phyloP scores from a whole-genome alignment of 352 stramenopile genomes.

The Pythium pyrilobum region DNA sequence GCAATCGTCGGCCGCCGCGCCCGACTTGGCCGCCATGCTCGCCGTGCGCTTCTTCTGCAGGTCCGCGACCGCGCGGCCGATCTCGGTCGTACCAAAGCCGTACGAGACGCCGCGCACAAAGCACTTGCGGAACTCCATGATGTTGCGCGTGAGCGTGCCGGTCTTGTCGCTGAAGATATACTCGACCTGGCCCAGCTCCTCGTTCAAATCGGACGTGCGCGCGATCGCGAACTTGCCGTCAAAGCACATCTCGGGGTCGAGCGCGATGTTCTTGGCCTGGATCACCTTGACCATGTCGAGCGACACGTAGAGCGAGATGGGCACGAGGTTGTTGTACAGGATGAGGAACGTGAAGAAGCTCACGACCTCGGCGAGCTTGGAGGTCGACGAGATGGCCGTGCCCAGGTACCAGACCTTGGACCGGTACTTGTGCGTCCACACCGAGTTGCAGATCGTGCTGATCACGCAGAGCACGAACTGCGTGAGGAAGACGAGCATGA shows the following conservation, averaged over 20 bases:
- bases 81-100: constrained; percentile 77
- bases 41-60: constrained; percentile 27
- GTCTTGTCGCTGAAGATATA: constrained; percentile 99
- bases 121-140: constrained; percentile 96
- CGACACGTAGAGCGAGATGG: constrained; percentile 96
- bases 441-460: constrained; percentile 51
- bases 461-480: constrained; percentile 56
- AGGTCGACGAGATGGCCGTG: constrained; percentile 4
- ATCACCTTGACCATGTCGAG: constrained; percentile 92
- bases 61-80: constrained; percentile 53
- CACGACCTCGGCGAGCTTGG: constrained; percentile 40
- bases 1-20: constrained; percentile 9
- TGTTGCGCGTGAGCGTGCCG: constrained; percentile 97
- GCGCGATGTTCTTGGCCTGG: constrained; percentile 65
- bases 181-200: constrained; percentile 93
- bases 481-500: constrained; percentile 63
- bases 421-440: constrained; percentile 41
- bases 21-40: neutral
- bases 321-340: constrained; percentile 96
- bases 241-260: constrained; percentile 78
- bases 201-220: constrained; percentile 88
- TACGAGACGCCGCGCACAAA: constrained; percentile 81
- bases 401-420: constrained; percentile 47
- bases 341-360: constrained; percentile 95
- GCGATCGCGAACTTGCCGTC: constrained; percentile 78